Conservation (phyloP, 305 asterid species). For the Ajuga reptans region DNA sequence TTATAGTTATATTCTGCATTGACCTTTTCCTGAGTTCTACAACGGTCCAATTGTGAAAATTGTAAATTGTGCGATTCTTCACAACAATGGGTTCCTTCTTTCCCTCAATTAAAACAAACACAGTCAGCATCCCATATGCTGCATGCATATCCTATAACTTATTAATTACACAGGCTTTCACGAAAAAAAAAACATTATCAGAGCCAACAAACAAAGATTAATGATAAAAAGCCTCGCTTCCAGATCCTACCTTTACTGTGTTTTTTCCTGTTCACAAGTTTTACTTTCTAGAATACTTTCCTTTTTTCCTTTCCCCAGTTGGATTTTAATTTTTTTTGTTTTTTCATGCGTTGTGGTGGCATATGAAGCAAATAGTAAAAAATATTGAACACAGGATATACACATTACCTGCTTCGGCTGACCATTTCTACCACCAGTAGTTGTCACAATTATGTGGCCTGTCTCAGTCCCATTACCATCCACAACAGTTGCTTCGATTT, state of each 20-base stretch:
- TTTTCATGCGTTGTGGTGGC: background rate
- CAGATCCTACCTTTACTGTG: background rate
- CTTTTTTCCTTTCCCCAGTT: background rate
- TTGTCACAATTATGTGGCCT: background rate
- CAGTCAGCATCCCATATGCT: background rate
- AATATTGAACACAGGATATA: background rate
- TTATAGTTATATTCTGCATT: background rate
- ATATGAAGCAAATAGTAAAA: background rate
- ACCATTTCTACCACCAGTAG: background rate
- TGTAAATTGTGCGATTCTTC: background rate
- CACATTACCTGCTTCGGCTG: background rate
- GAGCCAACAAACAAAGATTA: background rate
- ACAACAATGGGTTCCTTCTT: background rate
- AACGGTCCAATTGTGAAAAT: background rate
- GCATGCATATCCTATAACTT: background rate
- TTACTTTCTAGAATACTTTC: background rate
- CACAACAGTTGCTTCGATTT: background rate
- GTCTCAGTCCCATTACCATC: slow-evolving; percentile 1
- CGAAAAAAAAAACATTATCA: background rate
- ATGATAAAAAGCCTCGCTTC: background rate
- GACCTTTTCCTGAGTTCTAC: background rate
- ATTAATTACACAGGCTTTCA: background rate
- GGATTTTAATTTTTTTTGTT: background rate
- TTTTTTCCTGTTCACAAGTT: too few relatives aligned
- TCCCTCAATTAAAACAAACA: too few relatives aligned